Percentiles rank a stretch among this genome's conserved stretches.
Evolutionary conservation across 208 protist genomes (phyloP).

Genomic region (Novymonas esmeraldas): DNA sequence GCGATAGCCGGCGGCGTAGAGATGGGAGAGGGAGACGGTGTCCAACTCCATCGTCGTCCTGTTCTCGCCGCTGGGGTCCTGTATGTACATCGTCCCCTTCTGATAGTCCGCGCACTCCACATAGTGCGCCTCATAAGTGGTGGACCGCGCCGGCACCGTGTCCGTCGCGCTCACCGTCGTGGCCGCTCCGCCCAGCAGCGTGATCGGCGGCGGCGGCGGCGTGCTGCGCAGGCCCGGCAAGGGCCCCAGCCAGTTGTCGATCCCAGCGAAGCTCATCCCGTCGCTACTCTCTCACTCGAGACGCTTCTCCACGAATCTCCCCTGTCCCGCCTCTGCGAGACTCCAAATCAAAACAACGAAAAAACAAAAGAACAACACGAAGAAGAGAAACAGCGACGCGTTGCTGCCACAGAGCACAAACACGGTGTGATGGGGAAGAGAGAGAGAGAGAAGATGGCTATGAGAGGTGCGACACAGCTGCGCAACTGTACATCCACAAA

Average conservation of each 20-base stretch:
- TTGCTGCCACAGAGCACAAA: background rate
- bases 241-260: constrained; percentile 36
- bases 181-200: constrained; percentile 40
- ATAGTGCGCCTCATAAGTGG: constrained; percentile 74
- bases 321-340: too few relatives aligned
- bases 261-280: constrained; percentile 23
- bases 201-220: constrained; percentile 32
- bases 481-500: background rate
- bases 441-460: background rate
- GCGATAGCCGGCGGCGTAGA: constrained; percentile 72
- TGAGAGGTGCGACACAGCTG: background rate
- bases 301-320: too few relatives aligned
- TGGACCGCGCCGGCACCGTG: constrained; percentile 55
- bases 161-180: constrained; percentile 46
- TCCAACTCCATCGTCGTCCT: constrained; percentile 37
- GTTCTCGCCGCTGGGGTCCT: constrained; percentile 49
- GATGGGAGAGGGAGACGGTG: constrained; percentile 55
- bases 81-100: constrained; percentile 68
- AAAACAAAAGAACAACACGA: background rate
- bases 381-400: background rate
- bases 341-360: background rate
- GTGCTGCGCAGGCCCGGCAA: constrained; percentile 14
- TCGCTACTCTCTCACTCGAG: too few relatives aligned
- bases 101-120: constrained; percentile 42
- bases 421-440: background rate